Base-by-base conservation (phyloP, 1,284 basidiomycete species). In the Vanrija humicola region DNA sequence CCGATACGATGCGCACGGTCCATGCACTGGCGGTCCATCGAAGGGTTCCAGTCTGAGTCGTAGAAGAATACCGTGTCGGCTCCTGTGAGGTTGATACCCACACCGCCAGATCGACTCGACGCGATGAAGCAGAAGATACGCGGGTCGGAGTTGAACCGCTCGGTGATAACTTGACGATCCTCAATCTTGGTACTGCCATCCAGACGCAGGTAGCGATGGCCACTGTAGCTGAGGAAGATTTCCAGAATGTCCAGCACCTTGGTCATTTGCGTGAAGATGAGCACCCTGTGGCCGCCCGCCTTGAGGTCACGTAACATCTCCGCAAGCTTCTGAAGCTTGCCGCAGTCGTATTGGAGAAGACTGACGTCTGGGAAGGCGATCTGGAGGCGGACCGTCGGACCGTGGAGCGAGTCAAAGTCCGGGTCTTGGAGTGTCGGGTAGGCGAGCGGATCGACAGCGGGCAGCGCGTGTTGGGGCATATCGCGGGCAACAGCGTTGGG, bases 261-360 rank as follows among this genome's bases (percentile, higher is more conserved):
- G 21, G 94, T 97, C 94, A 98, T 98, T 70, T 98, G 94, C 0
- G 94, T 98, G 74, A 98, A 98, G 65, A 98, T 95, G 47, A 98
- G 81, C 21, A 91, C 83, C 1, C 94, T 87, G 70, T 97, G 93
- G 0, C 91, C 90, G 3, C 84, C 90, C 0, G 84, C 84, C 69
- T 94, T 92, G 70, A 86, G 87, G 68, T 89, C 84, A 21, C 90
- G 85, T 43, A 98, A 81, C 29, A 98, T 81, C 23, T 79, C 78
- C 29, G 86, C 84, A 4, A 98, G 83, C 61, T 87, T 83, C 69
- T 97, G 94, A 16, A 98, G 82, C 74, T 98, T 98, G 48, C 94
- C 94, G 67, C 95, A 97, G 74, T 98, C 94, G 74, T 94, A 98
- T 71, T 97, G 94, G 6, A 97, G 81, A 25, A 97, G 80, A 0